Evolutionary conservation across 2,329 filamentous ascomycete genomes (phyloP).

Genomic region (Colletotrichum echinochloae): DNA sequence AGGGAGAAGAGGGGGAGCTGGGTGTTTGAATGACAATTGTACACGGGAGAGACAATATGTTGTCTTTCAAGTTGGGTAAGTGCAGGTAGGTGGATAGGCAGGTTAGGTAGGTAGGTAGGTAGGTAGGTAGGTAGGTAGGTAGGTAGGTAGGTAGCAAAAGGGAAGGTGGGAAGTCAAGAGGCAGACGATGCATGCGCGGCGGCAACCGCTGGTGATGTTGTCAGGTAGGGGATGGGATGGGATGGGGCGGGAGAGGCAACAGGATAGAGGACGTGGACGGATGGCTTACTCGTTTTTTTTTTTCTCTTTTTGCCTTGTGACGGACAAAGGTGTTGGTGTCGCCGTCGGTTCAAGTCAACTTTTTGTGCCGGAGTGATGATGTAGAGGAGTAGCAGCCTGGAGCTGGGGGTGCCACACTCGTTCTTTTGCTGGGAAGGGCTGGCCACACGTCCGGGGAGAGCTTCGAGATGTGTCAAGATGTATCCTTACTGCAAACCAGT

Average conservation of each 20-base stretch:
- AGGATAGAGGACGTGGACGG: constrained; percentile 5
- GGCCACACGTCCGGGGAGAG: background rate
- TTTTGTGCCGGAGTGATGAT: constrained; percentile 32
- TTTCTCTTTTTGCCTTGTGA: no score
- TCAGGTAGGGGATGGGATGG: background rate
- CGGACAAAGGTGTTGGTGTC: background rate
- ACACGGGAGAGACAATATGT: background rate
- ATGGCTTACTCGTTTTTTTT: constrained; percentile 16
- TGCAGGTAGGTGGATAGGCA: no score
- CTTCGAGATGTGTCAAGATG: background rate
- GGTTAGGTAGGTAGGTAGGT: no score
- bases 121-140: no score
- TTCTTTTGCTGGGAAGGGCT: constrained; percentile 28
- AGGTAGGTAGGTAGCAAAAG: no score
- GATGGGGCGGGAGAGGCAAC: constrained; percentile 13
- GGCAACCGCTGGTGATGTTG: background rate
- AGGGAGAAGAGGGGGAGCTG: background rate
- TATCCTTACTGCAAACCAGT: background rate
- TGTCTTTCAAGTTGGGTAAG: background rate
- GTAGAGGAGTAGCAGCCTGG: constrained; percentile 36
- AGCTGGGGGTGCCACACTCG: background rate
- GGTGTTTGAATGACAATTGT: background rate
- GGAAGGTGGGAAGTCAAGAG: background rate
- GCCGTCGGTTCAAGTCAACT: background rate
- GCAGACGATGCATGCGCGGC: background rate